Evolutionary conservation across 768 basidiomycete species (phyloP), one percentile per base, ranked within the genome.

Genomic region (Aureoboletus auriporus): DNA sequence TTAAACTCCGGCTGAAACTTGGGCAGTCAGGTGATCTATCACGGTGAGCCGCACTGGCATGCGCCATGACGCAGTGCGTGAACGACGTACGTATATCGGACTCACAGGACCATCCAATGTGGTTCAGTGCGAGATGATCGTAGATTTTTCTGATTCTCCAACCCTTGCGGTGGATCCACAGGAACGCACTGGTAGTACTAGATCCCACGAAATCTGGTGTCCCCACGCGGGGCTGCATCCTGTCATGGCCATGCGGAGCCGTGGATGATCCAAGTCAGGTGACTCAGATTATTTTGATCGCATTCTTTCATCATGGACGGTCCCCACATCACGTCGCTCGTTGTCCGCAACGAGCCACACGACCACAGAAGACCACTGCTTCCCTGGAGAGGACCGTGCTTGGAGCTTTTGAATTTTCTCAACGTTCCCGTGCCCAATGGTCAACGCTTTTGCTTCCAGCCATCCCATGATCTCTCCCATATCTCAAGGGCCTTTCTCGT

Each of bases 1-100:
- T 23, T 0, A 31, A 44, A 30, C 60, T 55, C 61, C 59, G 66
- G 52, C 49, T 53, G 6, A 62, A 58, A 8, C 5, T 17, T 16
- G 0, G 14, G 0, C 28, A 13, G 51, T 60, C 59, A 60, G 46
- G 59, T 60, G 59, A 60, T 49, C 33, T 31, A 2, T 10, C 13
- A 31, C n/a, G n/a, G n/a, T n/a, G n/a, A n/a, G n/a, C n/a, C n/a
- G n/a, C n/a, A n/a, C n/a, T n/a, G n/a, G n/a, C n/a, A 23, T 23
- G 20, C 2, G 20, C 20, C 20, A 23, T 4, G 20, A 23, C 20
- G 20, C 20, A 4, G 20, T 23, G 20, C 20, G n/a, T n/a, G n/a
- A n/a, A n/a, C n/a, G n/a, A 23, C 20, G 20, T 23, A 23, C 4
- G 20, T 23, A 23, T 23, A 4, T 23, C 20, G 20, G 17, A 11